Percentiles rank a stretch among this genome's conserved stretches.
phyloP scores from a whole-genome alignment of 345 rosid species.

The Pugionium dolabratum region DNA sequence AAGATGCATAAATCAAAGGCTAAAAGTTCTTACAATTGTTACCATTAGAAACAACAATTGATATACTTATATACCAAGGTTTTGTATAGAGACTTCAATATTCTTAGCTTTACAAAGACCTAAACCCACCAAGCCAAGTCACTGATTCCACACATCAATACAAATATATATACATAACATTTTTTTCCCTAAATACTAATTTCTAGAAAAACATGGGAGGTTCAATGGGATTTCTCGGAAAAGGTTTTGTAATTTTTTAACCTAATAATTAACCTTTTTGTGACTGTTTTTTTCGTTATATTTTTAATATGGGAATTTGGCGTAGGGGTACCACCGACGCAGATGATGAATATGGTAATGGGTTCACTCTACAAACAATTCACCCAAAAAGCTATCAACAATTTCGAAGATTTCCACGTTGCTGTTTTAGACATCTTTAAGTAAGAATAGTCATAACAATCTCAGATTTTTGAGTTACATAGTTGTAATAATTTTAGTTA shows the following conservation, averaged over 20 bases:
- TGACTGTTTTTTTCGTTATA: background rate
- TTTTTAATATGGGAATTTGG: background rate
- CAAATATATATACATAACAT: slow-evolving; percentile 5
- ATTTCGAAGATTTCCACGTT: slow-evolving; percentile 64
- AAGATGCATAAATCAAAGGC: too few species aligned
- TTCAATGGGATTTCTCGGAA: slow-evolving; percentile 60
- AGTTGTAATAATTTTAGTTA: too few species aligned
- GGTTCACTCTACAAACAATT: slow-evolving; percentile 68
- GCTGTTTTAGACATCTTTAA: slow-evolving; percentile 76
- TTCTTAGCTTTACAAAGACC: slow-evolving; percentile 25
- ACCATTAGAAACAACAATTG: background rate
- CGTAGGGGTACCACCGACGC: slow-evolving; percentile 56
- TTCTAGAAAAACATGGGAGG: slow-evolving; percentile 53
- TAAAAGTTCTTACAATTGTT: too few species aligned
- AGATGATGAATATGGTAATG: slow-evolving; percentile 59
- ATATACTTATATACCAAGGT: slow-evolving; percentile 18
- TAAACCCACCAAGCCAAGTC: slow-evolving; percentile 24
- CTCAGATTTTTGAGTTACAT: background rate
- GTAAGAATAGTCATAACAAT: slow-evolving; percentile 41
- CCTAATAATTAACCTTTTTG: background rate
- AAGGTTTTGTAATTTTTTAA: slow-evolving; percentile 45
- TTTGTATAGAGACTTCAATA: background rate
- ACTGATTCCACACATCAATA: slow-evolving; percentile 9
- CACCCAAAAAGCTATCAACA: slow-evolving; percentile 48
- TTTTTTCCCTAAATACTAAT: background rate